Evolutionary conservation across 805 yeast genomes (phyloP), one percentile per base, ranked within the genome.

Genomic region (Lachancea thermotolerans): DNA sequence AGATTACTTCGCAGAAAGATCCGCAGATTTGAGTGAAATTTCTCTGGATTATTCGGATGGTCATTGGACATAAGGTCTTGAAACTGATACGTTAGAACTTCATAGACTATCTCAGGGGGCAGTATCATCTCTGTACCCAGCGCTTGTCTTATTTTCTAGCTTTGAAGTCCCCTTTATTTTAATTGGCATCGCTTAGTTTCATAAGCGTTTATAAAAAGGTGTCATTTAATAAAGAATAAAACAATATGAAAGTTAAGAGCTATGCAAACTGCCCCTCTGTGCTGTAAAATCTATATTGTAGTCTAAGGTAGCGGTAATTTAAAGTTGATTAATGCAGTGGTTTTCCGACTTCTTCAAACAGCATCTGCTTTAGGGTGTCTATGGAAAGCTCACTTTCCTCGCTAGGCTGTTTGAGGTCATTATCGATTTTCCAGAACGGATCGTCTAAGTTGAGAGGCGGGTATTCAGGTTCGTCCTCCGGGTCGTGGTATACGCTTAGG

Each of bases 301-400:
- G 7, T 7, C 6, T 21, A 34, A 12, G 7, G 12, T 35, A 8
- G 21, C 21, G 9, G 14, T 30, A 30, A 4, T 30, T 11, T 30
- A 11, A 30, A 30, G 10, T 10, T 10, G 37, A n/a, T 39, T 44
- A 51, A 42, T 55, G 59, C 17, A 69, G 52, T 0, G 72, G 71
- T 32, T 61, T 69, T 82, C 83, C 81, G 40, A 90, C 84, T 68
- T 90, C 96, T 42, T 84, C 85, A 54, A 78, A 85, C 46, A 90
- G 71, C 76, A 88, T 69, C 52, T 73, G 72, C 64, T 88, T 88
- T 63, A 91, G 72, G 52, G 84, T 84, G 28, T 77, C 81, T 52
- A 86, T 73, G 16, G 82, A 74, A 44, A 88, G 73, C 49, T 86
- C 89, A 50, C 87, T 89, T 56, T 89, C 89, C 43, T 75, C 66